phyloP scores from a whole-genome alignment of 176 grass and related monocot genomes.

The Rhynchospora tenuis region DNA sequence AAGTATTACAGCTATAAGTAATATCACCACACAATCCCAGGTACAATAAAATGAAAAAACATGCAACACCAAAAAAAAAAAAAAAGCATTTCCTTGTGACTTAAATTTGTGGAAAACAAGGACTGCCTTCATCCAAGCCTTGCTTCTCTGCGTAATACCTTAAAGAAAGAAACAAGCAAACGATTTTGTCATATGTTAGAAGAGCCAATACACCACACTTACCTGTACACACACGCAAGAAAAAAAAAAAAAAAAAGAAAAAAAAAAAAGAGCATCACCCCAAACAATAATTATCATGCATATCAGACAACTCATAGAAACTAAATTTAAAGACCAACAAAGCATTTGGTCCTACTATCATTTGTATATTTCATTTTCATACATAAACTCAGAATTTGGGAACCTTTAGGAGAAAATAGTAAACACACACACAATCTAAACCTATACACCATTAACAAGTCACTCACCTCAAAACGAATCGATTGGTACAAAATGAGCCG shows the following conservation, averaged over 20 bases:
- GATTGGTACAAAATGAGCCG: slow-evolving; percentile 84
- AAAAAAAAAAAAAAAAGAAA: not conserved
- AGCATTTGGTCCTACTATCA: not conserved
- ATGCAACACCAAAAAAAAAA: not conserved
- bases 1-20: not conserved
- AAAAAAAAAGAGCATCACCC: too few relatives aligned
- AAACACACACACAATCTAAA: not conserved
- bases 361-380: not conserved
- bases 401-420: not conserved
- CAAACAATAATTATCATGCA: not conserved
- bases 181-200: not conserved
- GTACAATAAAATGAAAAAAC: not conserved
- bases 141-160: slow-evolving; percentile 62
- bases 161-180: slow-evolving; percentile 28
- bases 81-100: not conserved
- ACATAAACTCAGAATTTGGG: not conserved
- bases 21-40: not conserved
- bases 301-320: not conserved
- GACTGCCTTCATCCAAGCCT: slow-evolving; percentile 48
- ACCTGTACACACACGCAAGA: not conserved
- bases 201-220: not conserved
- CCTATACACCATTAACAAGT: not conserved
- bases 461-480: slow-evolving; percentile 4
- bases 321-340: not conserved
- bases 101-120: not conserved